phyloP scores from a whole-genome alignment of 2,329 filamentous ascomycete genomes.

The Paradendryphiella salina region DNA sequence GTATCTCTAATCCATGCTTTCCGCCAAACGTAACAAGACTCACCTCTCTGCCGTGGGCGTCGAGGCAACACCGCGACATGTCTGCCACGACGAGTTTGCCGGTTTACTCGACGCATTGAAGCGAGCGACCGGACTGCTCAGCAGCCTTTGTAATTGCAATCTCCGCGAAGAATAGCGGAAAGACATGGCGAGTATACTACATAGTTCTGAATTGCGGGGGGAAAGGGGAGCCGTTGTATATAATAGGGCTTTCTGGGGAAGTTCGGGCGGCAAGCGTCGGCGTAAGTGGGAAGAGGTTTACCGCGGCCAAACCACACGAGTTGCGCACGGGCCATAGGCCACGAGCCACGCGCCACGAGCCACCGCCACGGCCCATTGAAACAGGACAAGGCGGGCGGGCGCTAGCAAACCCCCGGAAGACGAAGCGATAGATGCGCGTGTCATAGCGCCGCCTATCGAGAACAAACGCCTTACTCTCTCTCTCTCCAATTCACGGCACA shows the following conservation, averaged over 20 bases:
- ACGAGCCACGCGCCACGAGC: neutral
- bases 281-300: conserved; percentile 10
- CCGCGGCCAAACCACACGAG: conserved; percentile 1
- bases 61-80: conserved; percentile 62
- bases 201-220: conserved; percentile 16
- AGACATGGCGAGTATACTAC: conserved; percentile 40
- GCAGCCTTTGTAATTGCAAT: conserved; percentile 25
- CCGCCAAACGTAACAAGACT: conserved; percentile 20
- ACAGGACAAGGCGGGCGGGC: too few species aligned
- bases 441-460: conserved; percentile 22
- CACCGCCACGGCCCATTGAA: neutral
- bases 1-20: neutral
- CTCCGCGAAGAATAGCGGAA: conserved; percentile 38
- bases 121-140: conserved; percentile 12
- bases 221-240: conserved; percentile 20
- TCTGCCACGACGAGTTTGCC: conserved; percentile 33
- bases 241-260: conserved; percentile 30
- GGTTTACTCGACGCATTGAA: conserved; percentile 24
- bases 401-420: conserved; percentile 8
- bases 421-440: conserved; percentile 32
- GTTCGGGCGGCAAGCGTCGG: conserved; percentile 39
- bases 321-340: neutral
- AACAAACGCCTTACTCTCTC: conserved; percentile 24
- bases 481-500: conserved; percentile 18
- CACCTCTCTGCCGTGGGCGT: conserved; percentile 64